These are phyloP conservation scores for Claviceps paspali DNA, from an alignment of 2,329 filamentous ascomycete species.

Conservation along the genomic window DNA sequence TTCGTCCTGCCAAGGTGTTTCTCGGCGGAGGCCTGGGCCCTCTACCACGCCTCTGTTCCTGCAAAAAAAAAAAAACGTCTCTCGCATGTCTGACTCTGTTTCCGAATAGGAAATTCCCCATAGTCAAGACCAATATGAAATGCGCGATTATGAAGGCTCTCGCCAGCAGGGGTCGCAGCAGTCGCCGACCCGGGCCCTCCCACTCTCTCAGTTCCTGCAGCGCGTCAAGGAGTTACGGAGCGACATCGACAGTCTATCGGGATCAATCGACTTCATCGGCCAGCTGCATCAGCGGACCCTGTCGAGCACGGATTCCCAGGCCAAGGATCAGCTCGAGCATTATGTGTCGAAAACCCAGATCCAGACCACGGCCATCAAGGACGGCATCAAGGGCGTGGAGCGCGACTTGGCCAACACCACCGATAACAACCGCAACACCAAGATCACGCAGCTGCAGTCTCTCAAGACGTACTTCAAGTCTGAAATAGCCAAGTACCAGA, in stretches of 20 bases:
- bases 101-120: background rate
- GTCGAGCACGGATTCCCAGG: conserved; percentile 43
- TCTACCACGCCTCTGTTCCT: too few species aligned
- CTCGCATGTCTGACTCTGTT: too few species aligned
- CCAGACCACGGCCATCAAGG: conserved; percentile 60
- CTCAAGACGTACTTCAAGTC: conserved; percentile 59
- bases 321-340: conserved; percentile 45
- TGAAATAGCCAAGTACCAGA: conserved; percentile 54
- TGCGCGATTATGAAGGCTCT: conserved; percentile 31
- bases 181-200: conserved; percentile 20
- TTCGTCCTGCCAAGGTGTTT: background rate
- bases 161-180: conserved; percentile 13
- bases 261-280: conserved; percentile 51
- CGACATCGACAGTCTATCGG: conserved; percentile 52
- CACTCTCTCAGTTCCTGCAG: conserved; percentile 51
- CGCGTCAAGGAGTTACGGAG: conserved; percentile 52
- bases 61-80: too few species aligned
- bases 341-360: conserved; percentile 55
- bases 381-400: conserved; percentile 64
- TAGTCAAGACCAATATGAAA: conserved; percentile 32
- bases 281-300: conserved; percentile 58
- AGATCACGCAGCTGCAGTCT: conserved; percentile 52
- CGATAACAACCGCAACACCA: conserved; percentile 45
- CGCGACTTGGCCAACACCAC: conserved; percentile 49
- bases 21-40: too few species aligned